Base-by-base conservation (phyloP, 495 filamentous ascomycete genomes). In the Darksidea phi region DNA sequence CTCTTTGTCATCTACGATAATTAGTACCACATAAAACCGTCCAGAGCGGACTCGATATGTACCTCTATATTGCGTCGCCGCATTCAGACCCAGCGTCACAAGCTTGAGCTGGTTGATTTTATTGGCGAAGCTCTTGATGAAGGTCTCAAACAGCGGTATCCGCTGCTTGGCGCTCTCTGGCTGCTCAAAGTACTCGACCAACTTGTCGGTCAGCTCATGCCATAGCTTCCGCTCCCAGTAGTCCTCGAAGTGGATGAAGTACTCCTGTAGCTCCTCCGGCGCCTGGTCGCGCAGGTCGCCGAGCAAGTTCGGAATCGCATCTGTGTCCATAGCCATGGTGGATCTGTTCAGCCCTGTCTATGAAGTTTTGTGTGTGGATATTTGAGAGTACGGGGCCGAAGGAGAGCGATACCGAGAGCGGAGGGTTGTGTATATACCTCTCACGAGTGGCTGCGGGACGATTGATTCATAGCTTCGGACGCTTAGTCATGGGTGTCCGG, bases 51-150 rank as follows among this genome's bases (percentile, higher is more conserved):
- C 7, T 3, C 6, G 18, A 15, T 48, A 5, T 26, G 32, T 56
- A 97, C 94, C 88, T 82, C 78, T 83, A 77, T 89, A 96, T 80
- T 96, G 87, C 64, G 87, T 82, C 45, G 90, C 88, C 24, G 94
- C 88, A 73, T 86, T 85, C 71, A 97, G 80, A 5, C 91, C 95
- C 53, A 99, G 78, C 59, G 86, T 83, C 64, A 97, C 95, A 56
- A 97, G 88, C 80, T 96, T 96, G 43, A 97, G 84, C 78, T 97
- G 91, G 78, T 97, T 99, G 81, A 97, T 96, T 82, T 94, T 96
- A 67, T 95, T 90, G 57, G 90, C 88, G 71, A 99, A 99, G 75
- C 87, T 93, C 72, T 91, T 83, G 73, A 99, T 88, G 79, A 99
- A 99, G 69, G 83, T 86, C 75, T 93, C 88, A 81, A 91, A 99